phyloP scores from a whole-genome alignment of 129 eudicot genomes.

The Pulicaria dysenterica region DNA sequence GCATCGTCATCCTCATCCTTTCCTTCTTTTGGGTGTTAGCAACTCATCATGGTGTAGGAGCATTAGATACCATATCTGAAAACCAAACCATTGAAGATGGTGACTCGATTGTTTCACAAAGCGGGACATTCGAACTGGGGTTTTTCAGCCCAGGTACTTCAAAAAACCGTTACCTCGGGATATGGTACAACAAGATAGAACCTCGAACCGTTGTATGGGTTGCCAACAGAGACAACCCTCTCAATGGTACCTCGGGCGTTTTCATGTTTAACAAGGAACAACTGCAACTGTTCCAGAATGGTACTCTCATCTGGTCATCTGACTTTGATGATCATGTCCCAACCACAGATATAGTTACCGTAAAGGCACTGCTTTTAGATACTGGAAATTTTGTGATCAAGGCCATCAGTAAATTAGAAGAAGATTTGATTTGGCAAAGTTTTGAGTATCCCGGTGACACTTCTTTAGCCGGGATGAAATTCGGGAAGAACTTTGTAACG shows the following conservation, averaged over 20 bases:
- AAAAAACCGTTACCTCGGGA: conserved; percentile 49
- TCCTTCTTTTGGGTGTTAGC: too few species aligned
- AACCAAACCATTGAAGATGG: conserved; percentile 38
- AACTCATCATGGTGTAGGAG: too few species aligned
- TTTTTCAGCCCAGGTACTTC: conserved; percentile 52
- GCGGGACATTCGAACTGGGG: conserved; percentile 51
- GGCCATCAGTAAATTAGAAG: too few species aligned
- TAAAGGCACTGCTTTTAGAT: conserved; percentile 48
- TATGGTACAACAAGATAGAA: conserved; percentile 57
- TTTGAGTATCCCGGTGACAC: conserved; percentile 58
- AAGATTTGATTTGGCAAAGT: conserved; percentile 54
- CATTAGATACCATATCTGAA: conserved; percentile 37
- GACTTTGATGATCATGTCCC: too few species aligned
- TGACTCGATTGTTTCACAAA: conserved; percentile 43
- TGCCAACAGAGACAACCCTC: conserved; percentile 48
- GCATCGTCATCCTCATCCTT: too few species aligned
- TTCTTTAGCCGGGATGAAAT: conserved; percentile 52
- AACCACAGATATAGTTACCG: conserved; percentile 15
- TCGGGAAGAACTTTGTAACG: conserved; percentile 33
- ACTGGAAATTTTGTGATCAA: conserved; percentile 60
- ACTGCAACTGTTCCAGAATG: conserved; percentile 33
- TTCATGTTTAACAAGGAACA: conserved; percentile 33
- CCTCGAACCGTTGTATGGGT: too few species aligned
- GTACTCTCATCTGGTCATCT: conserved; percentile 52
- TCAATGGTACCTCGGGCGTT: conserved; percentile 38